Conservation (phyloP, 495 filamentous ascomycete species). For the Hypomontagnella submonticulosa region DNA sequence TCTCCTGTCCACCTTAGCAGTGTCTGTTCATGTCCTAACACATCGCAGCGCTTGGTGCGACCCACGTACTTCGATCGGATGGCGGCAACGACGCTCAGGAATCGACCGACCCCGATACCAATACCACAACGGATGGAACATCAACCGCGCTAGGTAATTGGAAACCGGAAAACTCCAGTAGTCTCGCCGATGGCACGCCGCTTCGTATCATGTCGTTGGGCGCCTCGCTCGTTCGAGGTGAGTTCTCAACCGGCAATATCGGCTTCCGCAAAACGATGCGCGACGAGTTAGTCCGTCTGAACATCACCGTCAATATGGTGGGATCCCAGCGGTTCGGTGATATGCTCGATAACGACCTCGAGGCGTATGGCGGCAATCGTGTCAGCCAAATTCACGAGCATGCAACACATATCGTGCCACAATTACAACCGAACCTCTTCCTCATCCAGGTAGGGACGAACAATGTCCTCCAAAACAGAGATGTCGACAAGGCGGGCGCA, state of each 20-base stretch:
- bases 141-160: slow-evolving; percentile 33
- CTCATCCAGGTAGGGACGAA: slow-evolving; percentile 57
- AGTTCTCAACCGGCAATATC: slow-evolving; percentile 59
- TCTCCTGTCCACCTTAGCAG: not conserved
- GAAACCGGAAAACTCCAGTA: slow-evolving; percentile 44
- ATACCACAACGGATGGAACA: slow-evolving; percentile 30
- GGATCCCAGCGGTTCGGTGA: slow-evolving; percentile 50
- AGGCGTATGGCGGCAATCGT: slow-evolving; percentile 52
- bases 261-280: slow-evolving; percentile 64
- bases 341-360: slow-evolving; percentile 54
- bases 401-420: slow-evolving; percentile 44
- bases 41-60: slow-evolving; percentile 40
- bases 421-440: slow-evolving; percentile 53
- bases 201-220: slow-evolving; percentile 66
- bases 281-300: slow-evolving; percentile 46
- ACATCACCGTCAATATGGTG: slow-evolving; percentile 50
- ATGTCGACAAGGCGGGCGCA: slow-evolving; percentile 45
- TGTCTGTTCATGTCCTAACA: slow-evolving; percentile 13
- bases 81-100: not conserved
- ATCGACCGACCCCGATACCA: slow-evolving; percentile 5
- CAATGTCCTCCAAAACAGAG: slow-evolving; percentile 46
- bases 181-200: slow-evolving; percentile 41
- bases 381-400: slow-evolving; percentile 50
- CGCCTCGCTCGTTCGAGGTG: slow-evolving; percentile 67
- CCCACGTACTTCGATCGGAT: slow-evolving; percentile 24